These are phyloP conservation scores for Fomitopsis serialis DNA, from an alignment of 768 basidiomycete genomes.

Conservation along the genomic window DNA sequence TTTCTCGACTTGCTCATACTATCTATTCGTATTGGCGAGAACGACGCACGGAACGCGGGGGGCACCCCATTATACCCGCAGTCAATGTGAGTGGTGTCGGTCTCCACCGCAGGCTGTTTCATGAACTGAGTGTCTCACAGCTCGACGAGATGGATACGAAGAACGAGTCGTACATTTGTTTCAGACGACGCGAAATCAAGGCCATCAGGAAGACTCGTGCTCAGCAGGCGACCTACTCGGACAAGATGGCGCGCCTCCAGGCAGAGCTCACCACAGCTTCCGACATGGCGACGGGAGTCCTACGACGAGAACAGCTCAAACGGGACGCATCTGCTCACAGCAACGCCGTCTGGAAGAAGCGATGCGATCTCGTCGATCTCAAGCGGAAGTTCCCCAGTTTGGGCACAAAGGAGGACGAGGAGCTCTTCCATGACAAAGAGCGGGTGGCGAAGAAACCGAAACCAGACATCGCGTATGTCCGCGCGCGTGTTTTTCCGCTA, in stretches of 20 bases:
- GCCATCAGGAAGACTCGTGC: conserved; percentile 91
- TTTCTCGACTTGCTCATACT: conserved; percentile 65
- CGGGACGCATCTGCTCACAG: conserved; percentile 54
- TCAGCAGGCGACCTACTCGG: conserved; percentile 83
- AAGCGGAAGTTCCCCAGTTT: conserved; percentile 69
- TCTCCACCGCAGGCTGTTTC: not conserved
- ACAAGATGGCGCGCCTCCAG: conserved; percentile 81
- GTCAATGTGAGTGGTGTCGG: conserved; percentile 62
- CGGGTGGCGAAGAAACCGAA: conserved; percentile 56
- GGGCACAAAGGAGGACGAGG: conserved; percentile 64
- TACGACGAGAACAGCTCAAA: conserved; percentile 74
- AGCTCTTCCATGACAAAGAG: conserved; percentile 69
- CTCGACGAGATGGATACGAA: conserved; percentile 85
- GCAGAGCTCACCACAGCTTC: conserved; percentile 67
- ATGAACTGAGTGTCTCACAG: conserved; percentile 28
- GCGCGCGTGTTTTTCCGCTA: not conserved
- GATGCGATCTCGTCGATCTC: conserved; percentile 68
- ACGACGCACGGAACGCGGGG: conserved; percentile 72
- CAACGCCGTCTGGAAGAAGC: conserved; percentile 71
- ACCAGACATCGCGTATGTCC: conserved; percentile 22
- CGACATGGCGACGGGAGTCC: conserved; percentile 64
- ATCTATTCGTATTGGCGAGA: conserved; percentile 91
- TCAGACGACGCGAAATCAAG: conserved; percentile 92
- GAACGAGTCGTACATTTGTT: conserved; percentile 95
- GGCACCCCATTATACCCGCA: conserved; percentile 79